Conservation (phyloP, 2,329 filamentous ascomycete species). For the Pseudofabraea citricarpa region DNA sequence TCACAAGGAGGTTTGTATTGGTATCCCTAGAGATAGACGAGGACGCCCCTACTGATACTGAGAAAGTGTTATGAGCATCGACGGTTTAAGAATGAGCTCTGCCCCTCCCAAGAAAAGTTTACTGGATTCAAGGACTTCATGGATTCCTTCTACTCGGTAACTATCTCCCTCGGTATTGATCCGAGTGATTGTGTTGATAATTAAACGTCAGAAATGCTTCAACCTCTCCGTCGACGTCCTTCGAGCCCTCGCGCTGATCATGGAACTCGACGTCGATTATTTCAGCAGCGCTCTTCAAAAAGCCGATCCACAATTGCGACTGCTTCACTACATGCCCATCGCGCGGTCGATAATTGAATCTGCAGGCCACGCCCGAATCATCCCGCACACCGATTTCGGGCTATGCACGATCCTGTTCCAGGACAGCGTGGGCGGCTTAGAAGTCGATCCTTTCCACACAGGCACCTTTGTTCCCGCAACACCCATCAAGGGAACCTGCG, state of each 20-base stretch:
- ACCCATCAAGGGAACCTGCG: constrained; percentile 7
- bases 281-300: neutral
- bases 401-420: constrained; percentile 13
- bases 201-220: constrained; percentile 3
- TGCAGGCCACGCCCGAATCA: constrained; percentile 10
- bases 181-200: neutral
- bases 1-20: constrained; percentile 4
- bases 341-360: constrained; percentile 3
- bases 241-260: constrained; percentile 1
- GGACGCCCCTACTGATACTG: too few species aligned
- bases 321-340: constrained; percentile 15
- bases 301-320: constrained; percentile 8
- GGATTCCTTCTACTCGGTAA: constrained; percentile 2
- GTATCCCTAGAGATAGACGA: neutral
- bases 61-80: constrained; percentile 6
- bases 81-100: constrained; percentile 3
- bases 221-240: constrained; percentile 4
- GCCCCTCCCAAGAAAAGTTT: constrained; percentile 1
- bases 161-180: neutral
- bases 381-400: constrained; percentile 13
- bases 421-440: constrained; percentile 11
- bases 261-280: constrained; percentile 3
- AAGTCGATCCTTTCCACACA: constrained; percentile 12
- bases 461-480: constrained; percentile 8
- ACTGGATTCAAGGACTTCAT: constrained; percentile 1